Percentiles rank a stretch among this genome's conserved stretches.
Conservation (phyloP, 805 yeast species). For the Saturnispora galanensis region DNA sequence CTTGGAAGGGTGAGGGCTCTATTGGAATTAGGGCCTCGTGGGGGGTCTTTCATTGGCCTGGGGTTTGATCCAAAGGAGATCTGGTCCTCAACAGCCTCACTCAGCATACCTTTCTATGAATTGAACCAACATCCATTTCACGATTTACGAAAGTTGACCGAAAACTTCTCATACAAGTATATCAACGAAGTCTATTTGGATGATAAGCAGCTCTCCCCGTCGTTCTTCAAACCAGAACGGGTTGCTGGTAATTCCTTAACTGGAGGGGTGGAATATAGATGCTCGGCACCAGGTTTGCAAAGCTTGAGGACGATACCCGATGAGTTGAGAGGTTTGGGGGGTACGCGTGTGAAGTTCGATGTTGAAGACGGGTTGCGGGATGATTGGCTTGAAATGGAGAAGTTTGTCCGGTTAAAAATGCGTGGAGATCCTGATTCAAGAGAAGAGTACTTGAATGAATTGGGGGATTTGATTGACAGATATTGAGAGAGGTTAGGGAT, state of each 20-base stretch:
- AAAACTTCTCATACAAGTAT: conserved; percentile 1
- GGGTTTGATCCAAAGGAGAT: conserved; percentile 13
- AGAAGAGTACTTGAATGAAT: background rate
- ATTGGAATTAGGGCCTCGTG: conserved; percentile 1
- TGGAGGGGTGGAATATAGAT: background rate
- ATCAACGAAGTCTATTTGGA: background rate
- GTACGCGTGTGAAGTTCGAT: background rate
- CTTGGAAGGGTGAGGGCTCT: conserved; percentile 7
- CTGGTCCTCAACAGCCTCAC: conserved; percentile 37
- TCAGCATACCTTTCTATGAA: conserved; percentile 34
- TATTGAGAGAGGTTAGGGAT: conserved; percentile 11
- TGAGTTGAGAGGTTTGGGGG: conserved; percentile 45
- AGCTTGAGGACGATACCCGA: conserved; percentile 24
- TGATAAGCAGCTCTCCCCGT: background rate
- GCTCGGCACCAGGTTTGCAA: background rate
- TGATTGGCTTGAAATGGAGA: conserved; percentile 1
- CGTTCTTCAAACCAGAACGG: background rate
- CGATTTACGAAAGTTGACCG: background rate
- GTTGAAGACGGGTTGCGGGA: background rate
- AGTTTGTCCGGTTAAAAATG: background rate
- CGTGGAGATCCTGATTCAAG: background rate
- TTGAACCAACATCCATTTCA: conserved; percentile 1
- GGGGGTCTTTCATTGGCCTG: conserved; percentile 3
- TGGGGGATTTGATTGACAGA: conserved; percentile 8
- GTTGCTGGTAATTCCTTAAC: no score